Evolutionary conservation across 2,329 filamentous ascomycete species (phyloP).

Genomic region (Ceratocystis cacaofunesta): DNA sequence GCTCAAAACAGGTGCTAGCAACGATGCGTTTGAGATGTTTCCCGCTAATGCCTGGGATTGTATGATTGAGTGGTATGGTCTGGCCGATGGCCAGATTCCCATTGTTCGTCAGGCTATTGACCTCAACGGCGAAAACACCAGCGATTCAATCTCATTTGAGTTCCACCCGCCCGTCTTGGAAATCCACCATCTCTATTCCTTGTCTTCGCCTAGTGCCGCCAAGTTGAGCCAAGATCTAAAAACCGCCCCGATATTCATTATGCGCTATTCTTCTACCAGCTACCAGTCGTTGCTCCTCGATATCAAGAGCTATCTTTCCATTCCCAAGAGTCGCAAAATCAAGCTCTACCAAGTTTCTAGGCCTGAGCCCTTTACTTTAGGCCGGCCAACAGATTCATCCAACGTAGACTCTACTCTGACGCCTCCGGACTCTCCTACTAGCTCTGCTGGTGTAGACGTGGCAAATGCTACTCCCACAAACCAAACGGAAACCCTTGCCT

Average conservation of each 20-base stretch:
- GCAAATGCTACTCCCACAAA: conserved; percentile 26
- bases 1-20: conserved; percentile 51
- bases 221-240: conserved; percentile 45
- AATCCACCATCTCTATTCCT: conserved; percentile 61
- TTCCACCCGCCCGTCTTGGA: conserved; percentile 73
- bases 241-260: conserved; percentile 46
- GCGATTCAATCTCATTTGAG: conserved; percentile 53
- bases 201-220: conserved; percentile 38
- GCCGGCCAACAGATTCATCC: neutral
- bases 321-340: conserved; percentile 58
- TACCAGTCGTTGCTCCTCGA: conserved; percentile 63
- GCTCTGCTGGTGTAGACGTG: conserved; percentile 21
- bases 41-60: conserved; percentile 69
- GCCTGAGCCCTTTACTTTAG: conserved; percentile 26
- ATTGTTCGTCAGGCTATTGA: conserved; percentile 69
- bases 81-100: conserved; percentile 51
- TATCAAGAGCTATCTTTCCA: conserved; percentile 52
- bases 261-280: conserved; percentile 54
- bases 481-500: neutral
- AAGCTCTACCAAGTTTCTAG: conserved; percentile 54
- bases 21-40: conserved; percentile 63
- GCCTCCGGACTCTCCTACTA: conserved; percentile 29
- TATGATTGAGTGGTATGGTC: conserved; percentile 68
- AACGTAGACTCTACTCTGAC: conserved; percentile 23
- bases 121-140: conserved; percentile 43